Base-by-base conservation (phyloP, 768 basidiomycete species). In the Leucosporidium scottii region DNA sequence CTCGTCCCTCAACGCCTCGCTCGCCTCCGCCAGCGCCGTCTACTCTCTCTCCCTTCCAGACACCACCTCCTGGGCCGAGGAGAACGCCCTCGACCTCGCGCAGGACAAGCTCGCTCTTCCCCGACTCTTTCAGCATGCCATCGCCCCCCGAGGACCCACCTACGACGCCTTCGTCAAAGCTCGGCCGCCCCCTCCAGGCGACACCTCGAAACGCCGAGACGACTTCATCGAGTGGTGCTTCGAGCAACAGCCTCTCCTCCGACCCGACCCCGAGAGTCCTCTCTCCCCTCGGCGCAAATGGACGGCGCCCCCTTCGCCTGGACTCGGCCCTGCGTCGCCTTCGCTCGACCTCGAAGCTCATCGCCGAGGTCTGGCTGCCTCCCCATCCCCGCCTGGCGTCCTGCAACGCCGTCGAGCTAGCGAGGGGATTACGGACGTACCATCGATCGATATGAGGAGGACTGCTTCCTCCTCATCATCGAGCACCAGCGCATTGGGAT, bases 41-140 rank as follows among this genome's bases (percentile, higher is more conserved):
- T 70, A 70, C 62, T 47, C 55, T 17, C 48, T 70, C 49, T n/a
- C 59, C 2, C 13, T 67, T 30, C n/a, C n/a, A n/a, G 51, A 62
- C 49, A 58, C 55, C n/a, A 6, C 39, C 0, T 0, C 18, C 21
- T 70, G 69, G 69, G 36, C 59, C 1, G 44, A 55, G 0, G 54
- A 70, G 28, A 60, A 67, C 55, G 62, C 54, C 6, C 3, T 12
- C 15, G 63, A 67, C 50, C 50, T 34, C 55, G n/a, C 8, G 3
- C 34, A 13, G 2, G 69, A 70, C 59, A 7, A 56, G 4, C 6
- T 31, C 30, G 62, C 65, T 20, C 65, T 70, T 15, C 69, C 65
- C n/a, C 65, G 69, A 28, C 65, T 67, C 30, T 70, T 70, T 50
- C 69, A 65, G 23, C 54, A 64, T n/a, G 56, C 62, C 20, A 34